These are phyloP conservation scores for Plantago major DNA, from an alignment of 257 asterid genomes.

Conservation along the genomic window DNA sequence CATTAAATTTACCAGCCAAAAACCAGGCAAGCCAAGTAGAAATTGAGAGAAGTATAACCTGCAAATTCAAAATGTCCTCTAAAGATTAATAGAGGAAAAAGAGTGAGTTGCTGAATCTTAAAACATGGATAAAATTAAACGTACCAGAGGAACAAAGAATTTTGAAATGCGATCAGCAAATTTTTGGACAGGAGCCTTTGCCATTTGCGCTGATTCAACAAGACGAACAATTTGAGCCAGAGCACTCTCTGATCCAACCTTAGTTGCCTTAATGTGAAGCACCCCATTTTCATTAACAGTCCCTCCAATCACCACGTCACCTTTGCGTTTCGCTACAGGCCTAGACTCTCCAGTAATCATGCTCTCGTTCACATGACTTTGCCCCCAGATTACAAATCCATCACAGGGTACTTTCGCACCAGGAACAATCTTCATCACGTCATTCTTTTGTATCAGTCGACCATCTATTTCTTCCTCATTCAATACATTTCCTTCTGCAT, in stretches of 20 bases:
- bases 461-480: slow-evolving; percentile 57
- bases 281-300: slow-evolving; percentile 53
- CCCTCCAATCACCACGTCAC: slow-evolving; percentile 59
- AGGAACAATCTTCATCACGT: slow-evolving; percentile 54
- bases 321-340: slow-evolving; percentile 42
- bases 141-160: slow-evolving; percentile 58
- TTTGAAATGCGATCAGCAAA: slow-evolving; percentile 61
- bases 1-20: slow-evolving; percentile 53
- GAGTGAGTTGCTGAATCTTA: background rate
- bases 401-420: slow-evolving; percentile 64
- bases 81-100: slow-evolving; percentile 6
- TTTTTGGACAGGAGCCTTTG: slow-evolving; percentile 65
- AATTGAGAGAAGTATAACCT: slow-evolving; percentile 52
- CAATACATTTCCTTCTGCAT: slow-evolving; percentile 35
- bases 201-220: slow-evolving; percentile 65
- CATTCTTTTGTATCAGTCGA: slow-evolving; percentile 49
- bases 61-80: slow-evolving; percentile 11
- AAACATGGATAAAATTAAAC: slow-evolving; percentile 3
- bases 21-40: slow-evolving; percentile 70
- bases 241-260: slow-evolving; percentile 70
- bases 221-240: slow-evolving; percentile 57
- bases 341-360: slow-evolving; percentile 70
- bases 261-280: slow-evolving; percentile 49
- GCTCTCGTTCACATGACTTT: slow-evolving; percentile 57
- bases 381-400: slow-evolving; percentile 59